These are phyloP conservation scores for Neopestalotiopsis clavispora DNA, from an alignment of 2,329 filamentous ascomycete species.

Conservation along the genomic window DNA sequence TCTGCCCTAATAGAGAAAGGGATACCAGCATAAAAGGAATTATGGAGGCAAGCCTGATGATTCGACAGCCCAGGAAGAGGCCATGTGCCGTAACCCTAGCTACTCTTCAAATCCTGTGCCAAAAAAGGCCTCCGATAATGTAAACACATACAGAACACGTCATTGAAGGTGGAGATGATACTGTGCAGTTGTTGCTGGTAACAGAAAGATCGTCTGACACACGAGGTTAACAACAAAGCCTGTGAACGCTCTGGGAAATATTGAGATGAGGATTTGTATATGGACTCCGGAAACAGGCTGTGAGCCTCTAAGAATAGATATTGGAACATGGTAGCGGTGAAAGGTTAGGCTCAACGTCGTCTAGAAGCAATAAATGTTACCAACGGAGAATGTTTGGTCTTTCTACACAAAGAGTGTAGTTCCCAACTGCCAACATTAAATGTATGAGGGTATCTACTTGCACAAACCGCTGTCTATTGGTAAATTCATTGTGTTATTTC, in stretches of 20 bases:
- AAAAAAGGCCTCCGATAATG: no score
- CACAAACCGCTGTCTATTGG: no score
- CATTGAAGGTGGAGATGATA: conserved; percentile 55
- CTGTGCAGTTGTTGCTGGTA: conserved; percentile 60
- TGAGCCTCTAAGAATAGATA: conserved; percentile 19
- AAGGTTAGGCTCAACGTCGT: no score
- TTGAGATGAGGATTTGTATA: conserved; percentile 70
- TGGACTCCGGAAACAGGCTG: conserved; percentile 61
- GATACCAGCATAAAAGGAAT: conserved; percentile 14
- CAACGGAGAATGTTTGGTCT: no score
- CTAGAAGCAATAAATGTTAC: no score
- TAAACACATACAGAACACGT: no score
- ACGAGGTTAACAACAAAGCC: conserved; percentile 69
- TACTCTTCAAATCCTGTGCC: conserved; percentile 62
- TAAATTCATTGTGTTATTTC: no score
- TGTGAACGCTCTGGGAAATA: conserved; percentile 64
- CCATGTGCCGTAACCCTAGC: conserved; percentile 66
- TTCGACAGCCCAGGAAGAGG: conserved; percentile 48
- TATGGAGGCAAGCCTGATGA: conserved; percentile 39
- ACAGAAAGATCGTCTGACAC: conserved; percentile 66
- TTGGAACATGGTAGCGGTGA: no score
- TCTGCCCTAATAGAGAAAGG: conserved; percentile 1
- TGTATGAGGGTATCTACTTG: no score
- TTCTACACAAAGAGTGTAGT: no score
- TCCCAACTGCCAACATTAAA: no score